Percentiles rank a stretch among this genome's conserved stretches.
These are phyloP conservation scores for Saturnispora bothae DNA, from an alignment of 805 yeast genomes.

Conservation along the genomic window DNA sequence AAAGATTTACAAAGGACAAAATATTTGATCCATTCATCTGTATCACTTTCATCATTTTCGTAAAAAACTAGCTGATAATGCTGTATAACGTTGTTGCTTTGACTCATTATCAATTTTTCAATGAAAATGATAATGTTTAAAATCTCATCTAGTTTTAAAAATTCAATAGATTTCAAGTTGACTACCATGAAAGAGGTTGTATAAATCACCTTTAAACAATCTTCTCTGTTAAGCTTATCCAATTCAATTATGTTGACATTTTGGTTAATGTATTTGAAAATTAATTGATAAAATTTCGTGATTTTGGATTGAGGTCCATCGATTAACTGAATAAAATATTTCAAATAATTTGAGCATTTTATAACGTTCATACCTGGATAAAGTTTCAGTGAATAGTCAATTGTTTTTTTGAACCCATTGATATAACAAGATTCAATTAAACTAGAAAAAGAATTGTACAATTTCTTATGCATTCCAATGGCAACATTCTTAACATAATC, in stretches of 20 bases:
- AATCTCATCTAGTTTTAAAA: constrained; percentile 42
- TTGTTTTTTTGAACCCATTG: constrained; percentile 52
- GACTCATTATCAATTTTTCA: constrained; percentile 30
- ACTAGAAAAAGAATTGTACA: constrained; percentile 61
- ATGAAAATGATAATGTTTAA: constrained; percentile 33
- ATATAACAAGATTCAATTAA: constrained; percentile 55
- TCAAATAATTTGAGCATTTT: constrained; percentile 28
- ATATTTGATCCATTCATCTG: constrained; percentile 7
- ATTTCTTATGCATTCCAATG: constrained; percentile 37
- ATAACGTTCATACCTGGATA: constrained; percentile 18
- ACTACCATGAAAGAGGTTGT: constrained; percentile 24
- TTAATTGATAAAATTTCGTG: neutral
- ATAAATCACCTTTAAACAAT: constrained; percentile 9
- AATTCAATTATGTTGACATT: constrained; percentile 3
- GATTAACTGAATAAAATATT: constrained; percentile 33
- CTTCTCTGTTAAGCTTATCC: neutral
- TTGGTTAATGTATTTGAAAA: constrained; percentile 1
- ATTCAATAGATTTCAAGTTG: constrained; percentile 31
- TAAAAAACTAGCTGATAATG: constrained; percentile 7
- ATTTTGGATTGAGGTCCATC: constrained; percentile 7
- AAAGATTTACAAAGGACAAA: constrained; percentile 13
- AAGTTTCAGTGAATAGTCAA: constrained; percentile 30
- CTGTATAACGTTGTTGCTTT: constrained; percentile 3
- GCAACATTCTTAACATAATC: constrained; percentile 38
- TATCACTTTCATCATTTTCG: constrained; percentile 12